Percentiles rank a stretch among this genome's conserved stretches.
These are phyloP conservation scores for Boletus reticulatus DNA, from an alignment of 768 basidiomycete species.

Conservation along the genomic window DNA sequence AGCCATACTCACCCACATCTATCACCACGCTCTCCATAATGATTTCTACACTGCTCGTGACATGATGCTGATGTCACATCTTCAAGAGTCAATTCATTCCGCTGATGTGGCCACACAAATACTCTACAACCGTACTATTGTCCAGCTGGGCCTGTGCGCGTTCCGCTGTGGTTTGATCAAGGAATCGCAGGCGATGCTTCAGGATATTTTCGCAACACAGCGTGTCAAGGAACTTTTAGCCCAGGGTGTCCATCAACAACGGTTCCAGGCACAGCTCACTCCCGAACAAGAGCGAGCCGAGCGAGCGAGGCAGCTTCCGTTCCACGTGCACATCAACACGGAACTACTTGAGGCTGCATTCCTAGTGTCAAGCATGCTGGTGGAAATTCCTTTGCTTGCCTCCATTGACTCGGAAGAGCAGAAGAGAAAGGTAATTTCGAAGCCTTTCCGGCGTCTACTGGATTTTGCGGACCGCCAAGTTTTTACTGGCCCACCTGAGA, in stretches of 20 bases:
- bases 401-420: slow-evolving; percentile 93
- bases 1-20: slow-evolving; percentile 97
- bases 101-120: slow-evolving; percentile 98
- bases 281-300: slow-evolving; percentile 98
- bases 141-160: slow-evolving; percentile 95
- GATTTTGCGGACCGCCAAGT: slow-evolving; percentile 98
- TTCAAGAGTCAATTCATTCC: slow-evolving; percentile 94
- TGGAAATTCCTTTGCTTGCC: slow-evolving; percentile 93
- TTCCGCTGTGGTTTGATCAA: slow-evolving; percentile 94
- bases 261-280: slow-evolving; percentile 74
- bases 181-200: slow-evolving; percentile 88
- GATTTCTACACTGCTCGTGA: slow-evolving; percentile 96
- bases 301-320: slow-evolving; percentile 92
- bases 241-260: slow-evolving; percentile 92
- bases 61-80: slow-evolving; percentile 98
- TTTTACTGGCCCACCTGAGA: slow-evolving; percentile 98
- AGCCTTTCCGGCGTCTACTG: slow-evolving; percentile 91
- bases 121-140: slow-evolving; percentile 95
- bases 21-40: slow-evolving; percentile 94
- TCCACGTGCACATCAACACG: slow-evolving; percentile 99
- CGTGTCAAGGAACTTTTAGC: slow-evolving; percentile 96
- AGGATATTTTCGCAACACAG: slow-evolving; percentile 95
- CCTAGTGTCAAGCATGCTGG: slow-evolving; percentile 97
- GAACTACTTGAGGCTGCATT: slow-evolving; percentile 97
- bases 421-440: slow-evolving; percentile 91